Conservation (phyloP, 768 basidiomycete species). For the Psilocybe subaeruginosa region DNA sequence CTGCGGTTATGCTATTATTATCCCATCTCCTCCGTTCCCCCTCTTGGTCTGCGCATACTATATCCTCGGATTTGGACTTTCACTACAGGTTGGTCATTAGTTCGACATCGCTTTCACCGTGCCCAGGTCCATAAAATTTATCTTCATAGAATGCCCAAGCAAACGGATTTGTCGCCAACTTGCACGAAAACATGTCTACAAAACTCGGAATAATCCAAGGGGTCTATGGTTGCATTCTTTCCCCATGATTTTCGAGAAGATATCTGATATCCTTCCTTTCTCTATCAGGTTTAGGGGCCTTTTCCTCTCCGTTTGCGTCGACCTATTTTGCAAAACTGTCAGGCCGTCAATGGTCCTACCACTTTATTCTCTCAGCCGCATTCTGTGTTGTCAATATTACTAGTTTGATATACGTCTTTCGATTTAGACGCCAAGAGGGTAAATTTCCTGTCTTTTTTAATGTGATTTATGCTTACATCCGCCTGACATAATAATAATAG, state of each 20-base stretch:
- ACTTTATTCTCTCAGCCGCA: constrained; percentile 69
- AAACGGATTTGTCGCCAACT: constrained; percentile 66
- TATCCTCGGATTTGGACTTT: constrained; percentile 44
- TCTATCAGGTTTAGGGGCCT: constrained; percentile 61
- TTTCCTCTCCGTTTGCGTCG: constrained; percentile 70
- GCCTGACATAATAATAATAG: constrained; percentile 29
- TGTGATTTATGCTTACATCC: too few relatives aligned
- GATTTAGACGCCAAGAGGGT: constrained; percentile 73
- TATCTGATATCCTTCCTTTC: too few relatives aligned
- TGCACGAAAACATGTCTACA: constrained; percentile 52
- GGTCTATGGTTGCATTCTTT: constrained; percentile 49
- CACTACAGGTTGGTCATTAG: constrained; percentile 41
- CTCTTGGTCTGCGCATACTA: constrained; percentile 51
- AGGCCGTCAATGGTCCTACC: constrained; percentile 65
- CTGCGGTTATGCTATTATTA: constrained; percentile 52
- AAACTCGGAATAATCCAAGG: constrained; percentile 76
- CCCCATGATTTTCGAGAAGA: too few relatives aligned
- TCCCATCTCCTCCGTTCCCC: constrained; percentile 64
- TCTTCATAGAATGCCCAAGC: constrained; percentile 62
- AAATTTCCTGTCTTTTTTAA: too few relatives aligned
- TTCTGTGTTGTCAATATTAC: constrained; percentile 61
- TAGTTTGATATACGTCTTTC: constrained; percentile 59
- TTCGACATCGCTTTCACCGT: neutral
- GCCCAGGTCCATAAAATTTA: neutral
- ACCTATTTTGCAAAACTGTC: constrained; percentile 71